A percentile compares a stretch with the other conserved stretches of the same genome.
phyloP scores from a whole-genome alignment of 805 yeast species.

The Kazachstania taianensis region DNA sequence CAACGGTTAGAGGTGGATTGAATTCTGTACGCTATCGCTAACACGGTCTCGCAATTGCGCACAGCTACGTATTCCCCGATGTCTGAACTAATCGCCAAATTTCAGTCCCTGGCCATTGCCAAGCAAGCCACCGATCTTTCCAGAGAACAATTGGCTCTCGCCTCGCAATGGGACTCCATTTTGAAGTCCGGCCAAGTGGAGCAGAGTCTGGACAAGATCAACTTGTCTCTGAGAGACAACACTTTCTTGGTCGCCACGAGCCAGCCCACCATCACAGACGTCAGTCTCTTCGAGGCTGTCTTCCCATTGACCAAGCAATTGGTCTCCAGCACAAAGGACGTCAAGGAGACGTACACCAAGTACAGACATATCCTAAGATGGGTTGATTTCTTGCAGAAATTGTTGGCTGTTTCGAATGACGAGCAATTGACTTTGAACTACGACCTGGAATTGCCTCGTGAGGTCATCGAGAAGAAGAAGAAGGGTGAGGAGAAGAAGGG shows the following conservation, averaged over 20 bases:
- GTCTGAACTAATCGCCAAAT: conserved; percentile 26
- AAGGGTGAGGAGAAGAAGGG: conserved; percentile 28
- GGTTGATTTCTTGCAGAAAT: conserved; percentile 78
- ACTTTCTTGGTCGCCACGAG: conserved; percentile 62
- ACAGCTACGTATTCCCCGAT: too few relatives aligned
- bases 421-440: conserved; percentile 51
- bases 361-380: conserved; percentile 86
- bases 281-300: conserved; percentile 54
- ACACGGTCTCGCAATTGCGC: too few relatives aligned
- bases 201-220: conserved; percentile 45
- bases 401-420: conserved; percentile 44
- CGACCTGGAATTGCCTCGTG: conserved; percentile 62
- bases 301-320: conserved; percentile 51
- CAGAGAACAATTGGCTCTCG: conserved; percentile 54
- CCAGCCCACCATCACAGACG: conserved; percentile 60
- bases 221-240: conserved; percentile 53
- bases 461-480: conserved; percentile 49
- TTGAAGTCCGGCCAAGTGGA: conserved; percentile 47
- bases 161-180: conserved; percentile 71
- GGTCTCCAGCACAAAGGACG: conserved; percentile 35
- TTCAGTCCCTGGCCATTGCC: conserved; percentile 20
- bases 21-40: too few relatives aligned
- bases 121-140: conserved; percentile 24
- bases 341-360: conserved; percentile 42
- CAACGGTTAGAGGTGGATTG: too few relatives aligned